Base-by-base conservation (phyloP, 2,329 filamentous ascomycete genomes). In the Macrophomina pseudophaseolina region DNA sequence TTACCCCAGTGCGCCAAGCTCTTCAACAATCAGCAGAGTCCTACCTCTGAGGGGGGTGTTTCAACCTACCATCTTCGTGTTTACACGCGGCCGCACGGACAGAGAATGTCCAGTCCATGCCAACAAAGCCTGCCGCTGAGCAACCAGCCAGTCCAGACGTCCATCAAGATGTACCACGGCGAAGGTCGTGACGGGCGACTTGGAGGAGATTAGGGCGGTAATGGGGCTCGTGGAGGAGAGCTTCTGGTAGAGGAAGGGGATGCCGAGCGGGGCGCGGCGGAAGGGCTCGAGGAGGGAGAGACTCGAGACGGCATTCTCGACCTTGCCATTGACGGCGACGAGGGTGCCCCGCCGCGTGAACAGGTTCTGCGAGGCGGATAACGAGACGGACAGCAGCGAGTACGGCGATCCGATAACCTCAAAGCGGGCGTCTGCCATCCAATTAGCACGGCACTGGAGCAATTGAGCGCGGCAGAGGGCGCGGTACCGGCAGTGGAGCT, bases 51-150 rank as follows among this genome's bases (percentile, higher is more conserved):
- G 32, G 12, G 32, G 12, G 23, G 54, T 49, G 23, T 11, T 35
- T 12, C n/a, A 32, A 75, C 80, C 67, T 74, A 87, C 89, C 75
- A 97, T 85, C 70, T 86, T 86, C 51, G 85, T 86, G 72, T 93
- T 94, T 70, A 96, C 84, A 54, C 88, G 90, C 2, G 94, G 92
- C 42, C 88, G 89, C 52, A 95, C 85, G 16, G 85, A 84, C 65
- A 99, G 84, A 0, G 92, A 93, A 76, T 97, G 92, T 33, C 95
- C 95, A 0, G 94, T 97, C 95, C 95, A 99, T 65, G 95, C 95
- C n/a, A 98, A 84, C 64, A 99, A 84, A 1, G 93, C 93, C 70
- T 92, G 90, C 69, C 92, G 87, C 77, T 98, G 94, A 6, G 92
- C 87, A 8, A 99, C 83, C 84, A 97, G 92, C 94, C 95, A 99